Evolutionary conservation across 192 early-diverging fungal genomes (phyloP), one percentile per base, ranked within the genome.

Genomic region (Endogone sp.): DNA sequence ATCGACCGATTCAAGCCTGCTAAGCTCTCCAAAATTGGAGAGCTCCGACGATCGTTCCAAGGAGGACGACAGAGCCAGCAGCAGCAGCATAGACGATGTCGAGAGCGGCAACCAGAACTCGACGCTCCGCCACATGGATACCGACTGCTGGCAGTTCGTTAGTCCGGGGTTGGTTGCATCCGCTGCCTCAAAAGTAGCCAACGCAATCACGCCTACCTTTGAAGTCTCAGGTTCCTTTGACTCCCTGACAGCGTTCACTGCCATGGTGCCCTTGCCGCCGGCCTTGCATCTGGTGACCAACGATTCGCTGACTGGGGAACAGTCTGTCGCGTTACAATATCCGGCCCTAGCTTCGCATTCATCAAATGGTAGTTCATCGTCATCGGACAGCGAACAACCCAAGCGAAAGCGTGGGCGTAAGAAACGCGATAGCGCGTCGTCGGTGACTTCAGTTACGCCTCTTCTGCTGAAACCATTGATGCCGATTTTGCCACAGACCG

Each of bases 341-440:
- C 59, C 27, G 27, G 10, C 59, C 24, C 24, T 26, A 2, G 9
- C 22, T 21, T 21, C 22, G 2, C 59, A 6, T 22, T 28, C 22
- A 16, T 11, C 59, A 0, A n/a, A n/a, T n/a, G 59, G 27, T 60
- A 60, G 27, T 21, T 10, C 59, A 21, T 72, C 71, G 2, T 28
- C 57, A 3, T 72, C 71, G 2, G 74, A 75, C 44, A 44, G 37
- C 2, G 75, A 76, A 24, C 70, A 67, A 13, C 66, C 71, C 11
- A 76, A 69, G 32, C 66, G 66, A 58, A 76, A 76, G 21, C 56
- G 75, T 63, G 75, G 75, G 4, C 56, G 75, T 20, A 76, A 76
- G 58, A 74, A 74, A 62, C 66, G 72, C 4, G 66, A 63, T 2
- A 8, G 29, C 2, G 55, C 32, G 29, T 31, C 49, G 23, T 28